Percentiles rank a stretch among this genome's conserved stretches.
phyloP scores from a whole-genome alignment of 1,284 basidiomycete genomes.

The Polyporus tsugae region DNA sequence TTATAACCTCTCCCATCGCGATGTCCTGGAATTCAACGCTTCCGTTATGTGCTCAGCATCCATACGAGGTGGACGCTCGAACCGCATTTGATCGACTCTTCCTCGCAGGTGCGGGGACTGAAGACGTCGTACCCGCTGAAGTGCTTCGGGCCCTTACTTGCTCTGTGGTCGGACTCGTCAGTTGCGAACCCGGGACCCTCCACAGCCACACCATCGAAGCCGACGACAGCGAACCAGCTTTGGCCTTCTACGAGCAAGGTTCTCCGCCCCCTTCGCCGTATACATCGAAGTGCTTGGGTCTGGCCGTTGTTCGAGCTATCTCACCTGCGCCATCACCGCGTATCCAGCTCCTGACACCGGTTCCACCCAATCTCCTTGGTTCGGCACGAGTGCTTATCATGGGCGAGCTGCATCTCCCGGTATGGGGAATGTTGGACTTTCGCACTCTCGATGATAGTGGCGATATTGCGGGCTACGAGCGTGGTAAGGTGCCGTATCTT shows the following conservation, averaged over 20 bases:
- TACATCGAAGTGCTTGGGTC: conserved; percentile 68
- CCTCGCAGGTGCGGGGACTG: conserved; percentile 73
- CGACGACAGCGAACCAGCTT: not conserved
- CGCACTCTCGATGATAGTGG: conserved; percentile 47
- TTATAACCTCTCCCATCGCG: conserved; percentile 46
- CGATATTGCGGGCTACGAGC: conserved; percentile 63
- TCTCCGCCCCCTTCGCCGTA: conserved; percentile 59
- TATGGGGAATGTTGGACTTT: conserved; percentile 89
- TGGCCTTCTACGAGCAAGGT: conserved; percentile 63
- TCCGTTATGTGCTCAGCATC: conserved; percentile 73
- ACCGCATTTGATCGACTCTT: conserved; percentile 67
- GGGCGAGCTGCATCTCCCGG: conserved; percentile 88
- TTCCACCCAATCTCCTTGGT: conserved; percentile 57
- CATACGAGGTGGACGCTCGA: conserved; percentile 71
- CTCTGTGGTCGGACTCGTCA: conserved; percentile 80
- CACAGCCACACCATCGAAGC: conserved; percentile 34
- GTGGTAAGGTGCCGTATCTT: conserved; percentile 79
- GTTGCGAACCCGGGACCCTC: conserved; percentile 51
- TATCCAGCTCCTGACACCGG: conserved; percentile 82
- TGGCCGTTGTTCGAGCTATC: conserved; percentile 78
- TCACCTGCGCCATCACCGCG: conserved; percentile 44
- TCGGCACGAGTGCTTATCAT: conserved; percentile 68
- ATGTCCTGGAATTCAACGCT: conserved; percentile 71
- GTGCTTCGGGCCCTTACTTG: conserved; percentile 80
- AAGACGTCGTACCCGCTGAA: conserved; percentile 78